Evolutionary conservation across 192 early-diverging fungal genomes (phyloP), one percentile per base, ranked within the genome.

Genomic region (Umbelopsis ramanniana): DNA sequence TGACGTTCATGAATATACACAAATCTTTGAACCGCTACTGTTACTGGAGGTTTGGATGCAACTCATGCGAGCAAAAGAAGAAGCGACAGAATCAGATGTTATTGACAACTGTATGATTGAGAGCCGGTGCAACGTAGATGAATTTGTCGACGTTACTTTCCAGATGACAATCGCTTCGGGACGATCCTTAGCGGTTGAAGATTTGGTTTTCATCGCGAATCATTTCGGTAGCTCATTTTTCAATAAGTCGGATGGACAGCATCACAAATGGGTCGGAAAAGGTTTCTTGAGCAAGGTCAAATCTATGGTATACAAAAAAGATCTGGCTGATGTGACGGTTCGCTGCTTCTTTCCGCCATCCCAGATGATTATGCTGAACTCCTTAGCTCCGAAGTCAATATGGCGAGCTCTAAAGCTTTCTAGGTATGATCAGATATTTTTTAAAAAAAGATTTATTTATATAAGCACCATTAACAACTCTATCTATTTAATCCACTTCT

Each of bases 31-130:
- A 76, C 95, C 95, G 0, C 76, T 97, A 50, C 66, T 97, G 43
- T 71, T 95, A 40, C 81, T 95, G 4, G 97, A 98, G 76, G 84
- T 88, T 67, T 96, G 95, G 96, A 82, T 90, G 66, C 91, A 95
- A 74, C 79, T 97, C 38, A 78, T 89, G 72, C 87, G 89, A 9
- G 79, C 89, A 11, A 87, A 88, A 53, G 93, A 95, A 67, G 88
- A 93, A 66, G 68, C 83, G 12, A 78, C 73, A 35, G 80, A 83
- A 26, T 78, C 79, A 2, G 85, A 91, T 43, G 75, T 81, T 0
- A 74, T 86, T n/a, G 76, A 76, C 52, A 52, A 70, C 12, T 77
- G 76, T 4, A 67, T 74, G 6, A 76, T 90, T 1, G 75, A 82
- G 29, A 83, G 85, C 33, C 86, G 90, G 12, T 82, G 86, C 40